Evolutionary conservation across 495 filamentous ascomycete genomes (phyloP), one percentile per base, ranked within the genome.

Genomic region (Aspergillus mulundensis): DNA sequence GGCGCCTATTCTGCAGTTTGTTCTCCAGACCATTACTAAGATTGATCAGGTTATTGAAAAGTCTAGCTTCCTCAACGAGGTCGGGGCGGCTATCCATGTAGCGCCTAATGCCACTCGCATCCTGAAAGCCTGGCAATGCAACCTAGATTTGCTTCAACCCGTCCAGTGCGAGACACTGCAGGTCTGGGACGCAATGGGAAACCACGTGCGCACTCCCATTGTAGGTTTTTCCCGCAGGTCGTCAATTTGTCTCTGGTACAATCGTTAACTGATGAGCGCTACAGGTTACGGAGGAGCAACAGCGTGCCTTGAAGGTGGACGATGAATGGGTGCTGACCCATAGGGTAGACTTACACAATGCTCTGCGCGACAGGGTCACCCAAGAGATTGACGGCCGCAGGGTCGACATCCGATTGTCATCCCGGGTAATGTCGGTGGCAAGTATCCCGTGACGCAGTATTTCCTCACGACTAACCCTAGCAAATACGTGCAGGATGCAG

Each of bases 81-180:
- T 81, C 15, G 81, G 81, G 3, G 81, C 81, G 0, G 81, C 79
- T 18, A 78, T 83, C 48, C 66, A 72, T n/a, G 49, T 78, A 5
- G 69, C 72, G 0, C 80, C 80, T 1, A 83, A 83, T 55, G 79
- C 75, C 3, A 69, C 69, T 19, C 63, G 66, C 15, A 72, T 80
- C 24, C 65, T 86, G 1, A 57, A 63, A 7, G 62, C 61, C 4
- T 79, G 76, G 75, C 73, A 66, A 0, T 74, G 83, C 50, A 65
- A 78, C 16, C 62, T 74, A 0, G 66, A 67, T 1, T 59, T 57
- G 4, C 66, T 59, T 61, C 71, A 58, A 51, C 62, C 60, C 7
- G 55, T 60, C 8, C 53, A 47, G 0, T 63, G 61, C 54, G 28
- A 59, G 7, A 15, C 28, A 2, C 24, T 63, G 14, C 47, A 60